These are phyloP conservation scores for Talaromyces wortmannii DNA, from an alignment of 495 filamentous ascomycete species.

Conservation along the genomic window DNA sequence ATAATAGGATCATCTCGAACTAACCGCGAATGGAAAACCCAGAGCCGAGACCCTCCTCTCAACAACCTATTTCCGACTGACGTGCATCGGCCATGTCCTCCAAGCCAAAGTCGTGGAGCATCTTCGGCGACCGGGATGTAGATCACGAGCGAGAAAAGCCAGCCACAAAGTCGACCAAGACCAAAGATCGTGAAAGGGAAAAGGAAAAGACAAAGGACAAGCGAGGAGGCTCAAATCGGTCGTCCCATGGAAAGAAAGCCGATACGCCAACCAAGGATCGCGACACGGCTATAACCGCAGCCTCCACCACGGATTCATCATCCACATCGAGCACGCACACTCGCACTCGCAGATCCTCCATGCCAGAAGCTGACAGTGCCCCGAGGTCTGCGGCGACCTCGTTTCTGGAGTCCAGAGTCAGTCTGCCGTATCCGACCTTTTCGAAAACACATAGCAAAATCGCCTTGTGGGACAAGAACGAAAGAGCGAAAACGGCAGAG, in stretches of 20 bases:
- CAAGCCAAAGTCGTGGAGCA: slow-evolving; percentile 27
- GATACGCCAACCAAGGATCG: slow-evolving; percentile 42
- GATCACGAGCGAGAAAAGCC: slow-evolving; percentile 23
- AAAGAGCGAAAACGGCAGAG: slow-evolving; percentile 38
- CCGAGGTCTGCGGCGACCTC: slow-evolving; percentile 30
- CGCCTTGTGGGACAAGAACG: slow-evolving; percentile 56
- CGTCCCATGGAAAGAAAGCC: slow-evolving; percentile 33
- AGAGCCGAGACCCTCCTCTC: not conserved
- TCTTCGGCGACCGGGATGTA: slow-evolving; percentile 33
- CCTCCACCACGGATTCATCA: slow-evolving; percentile 27
- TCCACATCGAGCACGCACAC: slow-evolving; percentile 25
- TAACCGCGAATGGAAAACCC: no score
- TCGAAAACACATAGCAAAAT: slow-evolving; percentile 90
- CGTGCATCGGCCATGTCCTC: slow-evolving; percentile 28
- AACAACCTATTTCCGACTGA: slow-evolving; percentile 2
- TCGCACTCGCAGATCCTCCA: slow-evolving; percentile 39
- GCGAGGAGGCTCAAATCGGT: slow-evolving; percentile 18
- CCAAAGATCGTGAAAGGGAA: slow-evolving; percentile 19
- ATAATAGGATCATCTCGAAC: no score
- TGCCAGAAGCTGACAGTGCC: slow-evolving; percentile 39
- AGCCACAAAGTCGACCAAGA: slow-evolving; percentile 25
- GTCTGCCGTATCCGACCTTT: slow-evolving; percentile 76
- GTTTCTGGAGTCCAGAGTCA: slow-evolving; percentile 48
- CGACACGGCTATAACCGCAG: slow-evolving; percentile 26
- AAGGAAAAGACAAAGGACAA: slow-evolving; percentile 12